phyloP scores from a whole-genome alignment of 202 grass and related monocot genomes.

The Digitaria exilis region DNA sequence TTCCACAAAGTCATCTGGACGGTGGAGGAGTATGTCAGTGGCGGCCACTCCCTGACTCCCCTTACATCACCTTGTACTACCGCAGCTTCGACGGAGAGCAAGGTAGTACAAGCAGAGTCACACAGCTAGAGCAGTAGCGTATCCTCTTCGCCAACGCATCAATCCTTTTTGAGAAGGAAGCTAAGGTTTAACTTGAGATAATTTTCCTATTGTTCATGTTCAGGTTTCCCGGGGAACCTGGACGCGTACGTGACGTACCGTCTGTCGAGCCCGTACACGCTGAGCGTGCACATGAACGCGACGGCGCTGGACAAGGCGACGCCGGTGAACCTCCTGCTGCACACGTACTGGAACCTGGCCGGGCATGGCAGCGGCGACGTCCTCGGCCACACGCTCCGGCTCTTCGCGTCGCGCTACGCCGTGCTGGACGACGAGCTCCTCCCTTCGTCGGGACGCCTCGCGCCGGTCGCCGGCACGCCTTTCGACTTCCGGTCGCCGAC shows the following conservation, averaged over 20 bases:
- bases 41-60: conserved; percentile 66
- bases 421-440: conserved; percentile 63
- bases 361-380: conserved; percentile 66
- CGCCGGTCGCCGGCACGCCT: conserved; percentile 55
- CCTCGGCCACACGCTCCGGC: conserved; percentile 65
- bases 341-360: conserved; percentile 85
- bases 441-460: conserved; percentile 54
- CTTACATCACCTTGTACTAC: conserved; percentile 72
- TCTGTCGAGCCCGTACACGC: conserved; percentile 42
- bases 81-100: conserved; percentile 82
- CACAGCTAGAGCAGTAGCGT: too few species aligned
- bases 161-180: too few species aligned
- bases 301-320: conserved; percentile 68
- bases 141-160: too few species aligned
- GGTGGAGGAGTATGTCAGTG: conserved; percentile 56
- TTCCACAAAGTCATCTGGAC: conserved; percentile 80
- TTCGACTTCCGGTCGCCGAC: conserved; percentile 55
- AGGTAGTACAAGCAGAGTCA: too few species aligned
- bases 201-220: too few species aligned
- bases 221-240: conserved; percentile 66
- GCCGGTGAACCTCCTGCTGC: conserved; percentile 79
- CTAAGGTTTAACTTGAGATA: too few species aligned
- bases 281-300: conserved; percentile 58
- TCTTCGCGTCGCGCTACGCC: conserved; percentile 56
- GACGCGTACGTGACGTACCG: conserved; percentile 82